These are phyloP conservation scores for Torrubiella hemipterigena DNA, from an alignment of 2,329 filamentous ascomycete genomes.

Conservation along the genomic window DNA sequence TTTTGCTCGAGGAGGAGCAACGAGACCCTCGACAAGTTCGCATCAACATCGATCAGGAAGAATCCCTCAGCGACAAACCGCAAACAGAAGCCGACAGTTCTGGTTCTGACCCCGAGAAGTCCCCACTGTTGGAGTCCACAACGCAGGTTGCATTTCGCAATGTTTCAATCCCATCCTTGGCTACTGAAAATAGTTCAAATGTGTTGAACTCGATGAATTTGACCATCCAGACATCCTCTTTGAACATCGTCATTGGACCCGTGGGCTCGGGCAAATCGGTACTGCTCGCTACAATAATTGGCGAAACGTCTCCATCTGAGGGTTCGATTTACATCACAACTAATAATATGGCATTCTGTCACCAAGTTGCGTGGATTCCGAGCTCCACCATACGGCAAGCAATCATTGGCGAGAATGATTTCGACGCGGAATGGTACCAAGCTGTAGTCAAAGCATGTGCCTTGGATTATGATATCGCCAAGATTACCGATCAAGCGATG, in stretches of 20 bases:
- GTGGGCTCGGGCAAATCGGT: neutral
- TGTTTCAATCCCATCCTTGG: too few relatives aligned
- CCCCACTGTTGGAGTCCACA: too few relatives aligned
- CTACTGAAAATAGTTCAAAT: too few relatives aligned
- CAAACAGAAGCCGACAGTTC: too few relatives aligned
- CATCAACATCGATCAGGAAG: too few relatives aligned
- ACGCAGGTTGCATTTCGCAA: too few relatives aligned
- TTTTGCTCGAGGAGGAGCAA: too few relatives aligned
- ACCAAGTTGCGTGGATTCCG: neutral
- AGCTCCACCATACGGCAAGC: neutral
- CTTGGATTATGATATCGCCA: neutral
- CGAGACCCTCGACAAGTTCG: too few relatives aligned
- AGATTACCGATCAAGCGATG: neutral
- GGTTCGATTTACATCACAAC: neutral
- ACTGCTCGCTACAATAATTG: neutral
- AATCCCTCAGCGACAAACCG: too few relatives aligned
- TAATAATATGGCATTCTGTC: neutral
- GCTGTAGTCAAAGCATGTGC: neutral
- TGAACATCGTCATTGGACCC: neutral
- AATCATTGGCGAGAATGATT: neutral
- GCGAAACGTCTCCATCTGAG: neutral
- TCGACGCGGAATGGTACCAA: neutral
- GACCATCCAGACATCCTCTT: too few relatives aligned
- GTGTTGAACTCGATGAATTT: too few relatives aligned
- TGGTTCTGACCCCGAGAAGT: too few relatives aligned